Conservation (phyloP, 495 filamentous ascomycete genomes). For the Penicillium salamii region DNA sequence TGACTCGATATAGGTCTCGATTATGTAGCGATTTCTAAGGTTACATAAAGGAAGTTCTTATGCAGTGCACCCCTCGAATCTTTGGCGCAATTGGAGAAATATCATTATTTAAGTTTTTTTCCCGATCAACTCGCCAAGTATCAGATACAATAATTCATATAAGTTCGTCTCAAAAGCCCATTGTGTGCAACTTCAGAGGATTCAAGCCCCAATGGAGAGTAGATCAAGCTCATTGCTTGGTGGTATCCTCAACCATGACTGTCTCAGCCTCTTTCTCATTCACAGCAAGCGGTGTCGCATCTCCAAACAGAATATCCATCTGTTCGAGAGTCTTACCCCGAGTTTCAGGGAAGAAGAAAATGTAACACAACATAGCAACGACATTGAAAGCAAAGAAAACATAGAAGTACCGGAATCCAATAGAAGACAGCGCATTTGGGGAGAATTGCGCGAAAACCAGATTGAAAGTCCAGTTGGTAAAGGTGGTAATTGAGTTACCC, state of each 20-base stretch:
- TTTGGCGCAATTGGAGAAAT: no score
- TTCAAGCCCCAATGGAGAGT: no score
- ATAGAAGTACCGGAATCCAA: slow-evolving; percentile 50
- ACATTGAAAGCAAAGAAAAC: slow-evolving; percentile 48
- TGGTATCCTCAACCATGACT: neutral
- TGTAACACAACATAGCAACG: slow-evolving; percentile 37
- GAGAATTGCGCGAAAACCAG: slow-evolving; percentile 51
- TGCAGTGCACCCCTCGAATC: no score
- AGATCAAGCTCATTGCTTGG: neutral
- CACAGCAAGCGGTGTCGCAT: slow-evolving; percentile 7
- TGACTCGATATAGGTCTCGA: no score
- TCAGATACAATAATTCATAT: no score
- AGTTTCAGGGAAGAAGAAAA: slow-evolving; percentile 49
- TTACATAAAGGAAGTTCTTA: no score
- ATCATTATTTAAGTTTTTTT: no score
- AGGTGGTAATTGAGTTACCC: slow-evolving; percentile 48
- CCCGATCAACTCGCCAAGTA: no score
- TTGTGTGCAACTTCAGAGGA: no score
- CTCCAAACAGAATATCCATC: slow-evolving; percentile 52
- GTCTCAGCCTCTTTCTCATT: neutral
- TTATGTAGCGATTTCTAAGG: no score
- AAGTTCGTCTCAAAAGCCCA: no score
- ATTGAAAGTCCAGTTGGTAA: slow-evolving; percentile 51
- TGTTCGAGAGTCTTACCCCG: slow-evolving; percentile 50
- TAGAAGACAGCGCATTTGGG: slow-evolving; percentile 42